phyloP scores from a whole-genome alignment of 345 rosid species.

The Ailanthus altissimus region DNA sequence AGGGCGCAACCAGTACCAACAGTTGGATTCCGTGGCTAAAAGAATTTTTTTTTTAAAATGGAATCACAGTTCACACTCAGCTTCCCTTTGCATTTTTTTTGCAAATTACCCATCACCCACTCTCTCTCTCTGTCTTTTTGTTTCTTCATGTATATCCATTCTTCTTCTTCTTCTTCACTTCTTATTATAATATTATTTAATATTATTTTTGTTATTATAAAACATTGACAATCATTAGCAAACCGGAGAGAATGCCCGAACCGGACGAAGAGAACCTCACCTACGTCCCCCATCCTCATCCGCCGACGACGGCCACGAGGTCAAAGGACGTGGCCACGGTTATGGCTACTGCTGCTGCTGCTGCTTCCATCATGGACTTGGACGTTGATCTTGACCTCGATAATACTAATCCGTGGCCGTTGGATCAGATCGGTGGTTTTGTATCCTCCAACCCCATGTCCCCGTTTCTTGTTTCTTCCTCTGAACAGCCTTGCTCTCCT shows the following conservation, averaged over 20 bases:
- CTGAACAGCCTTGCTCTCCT: slow-evolving; percentile 85
- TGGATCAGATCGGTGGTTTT: slow-evolving; percentile 66
- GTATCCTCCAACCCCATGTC: slow-evolving; percentile 57
- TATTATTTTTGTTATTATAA: too few relatives aligned
- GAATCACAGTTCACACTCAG: slow-evolving; percentile 19
- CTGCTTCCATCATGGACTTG: slow-evolving; percentile 43
- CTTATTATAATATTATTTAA: too few relatives aligned
- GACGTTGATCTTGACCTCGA: slow-evolving; percentile 73
- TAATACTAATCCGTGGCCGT: slow-evolving; percentile 52
- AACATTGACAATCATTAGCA: too few relatives aligned
- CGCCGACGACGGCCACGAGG: slow-evolving; percentile 14
- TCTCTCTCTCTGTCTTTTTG: slow-evolving; percentile 15
- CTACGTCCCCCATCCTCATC: neutral
- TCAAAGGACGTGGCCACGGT: slow-evolving; percentile 31
- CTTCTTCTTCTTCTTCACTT: too few relatives aligned
- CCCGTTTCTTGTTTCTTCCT: slow-evolving; percentile 50
- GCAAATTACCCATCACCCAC: slow-evolving; percentile 24
- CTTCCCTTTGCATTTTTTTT: neutral
- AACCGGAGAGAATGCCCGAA: slow-evolving; percentile 47
- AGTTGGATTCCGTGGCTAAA: slow-evolving; percentile 31
- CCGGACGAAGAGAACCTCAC: slow-evolving; percentile 39
- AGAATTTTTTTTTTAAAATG: too few relatives aligned
- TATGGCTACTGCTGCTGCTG: too few relatives aligned
- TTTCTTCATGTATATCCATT: neutral
- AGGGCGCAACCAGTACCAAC: slow-evolving; percentile 24